Evolutionary conservation across 139 green algal genomes (phyloP).

Genomic region (Ettlia oleoabundans): DNA sequence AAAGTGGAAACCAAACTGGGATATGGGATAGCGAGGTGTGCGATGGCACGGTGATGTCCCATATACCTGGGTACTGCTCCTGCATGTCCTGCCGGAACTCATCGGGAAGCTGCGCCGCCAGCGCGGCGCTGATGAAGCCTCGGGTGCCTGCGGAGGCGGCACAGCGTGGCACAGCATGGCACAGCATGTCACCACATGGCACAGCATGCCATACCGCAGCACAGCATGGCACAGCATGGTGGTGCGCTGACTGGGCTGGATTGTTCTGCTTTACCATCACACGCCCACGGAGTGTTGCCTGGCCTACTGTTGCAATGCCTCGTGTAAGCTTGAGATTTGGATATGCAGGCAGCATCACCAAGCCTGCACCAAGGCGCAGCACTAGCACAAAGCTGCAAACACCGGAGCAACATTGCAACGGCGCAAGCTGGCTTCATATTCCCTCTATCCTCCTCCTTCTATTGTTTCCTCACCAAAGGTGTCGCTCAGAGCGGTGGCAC

Average conservation of each 20-base stretch:
- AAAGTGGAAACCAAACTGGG: neutral
- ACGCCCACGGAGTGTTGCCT: too few relatives aligned
- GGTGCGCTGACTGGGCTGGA: too few relatives aligned
- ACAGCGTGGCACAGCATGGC: neutral
- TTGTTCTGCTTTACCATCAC: too few relatives aligned
- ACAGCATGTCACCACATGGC: neutral
- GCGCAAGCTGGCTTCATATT: neutral
- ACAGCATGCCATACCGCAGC: neutral
- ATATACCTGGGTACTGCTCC: slow-evolving; percentile 11
- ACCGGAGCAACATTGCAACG: too few relatives aligned
- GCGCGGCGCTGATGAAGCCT: slow-evolving; percentile 54
- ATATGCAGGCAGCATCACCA: too few relatives aligned
- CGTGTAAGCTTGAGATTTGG: too few relatives aligned
- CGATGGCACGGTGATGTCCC: too few relatives aligned
- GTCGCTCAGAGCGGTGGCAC: slow-evolving; percentile 64
- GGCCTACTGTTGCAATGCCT: too few relatives aligned
- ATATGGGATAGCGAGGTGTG: neutral
- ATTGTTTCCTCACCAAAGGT: slow-evolving; percentile 59
- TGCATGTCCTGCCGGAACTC: slow-evolving; percentile 60
- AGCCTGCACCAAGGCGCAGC: too few relatives aligned
- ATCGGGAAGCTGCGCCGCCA: slow-evolving; percentile 41
- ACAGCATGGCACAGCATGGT: too few relatives aligned
- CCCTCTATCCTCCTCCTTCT: neutral
- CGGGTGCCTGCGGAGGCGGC: neutral
- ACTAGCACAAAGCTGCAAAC: too few relatives aligned